Conservation (phyloP, 306 rosid species). For the Rosa lucieae region DNA sequence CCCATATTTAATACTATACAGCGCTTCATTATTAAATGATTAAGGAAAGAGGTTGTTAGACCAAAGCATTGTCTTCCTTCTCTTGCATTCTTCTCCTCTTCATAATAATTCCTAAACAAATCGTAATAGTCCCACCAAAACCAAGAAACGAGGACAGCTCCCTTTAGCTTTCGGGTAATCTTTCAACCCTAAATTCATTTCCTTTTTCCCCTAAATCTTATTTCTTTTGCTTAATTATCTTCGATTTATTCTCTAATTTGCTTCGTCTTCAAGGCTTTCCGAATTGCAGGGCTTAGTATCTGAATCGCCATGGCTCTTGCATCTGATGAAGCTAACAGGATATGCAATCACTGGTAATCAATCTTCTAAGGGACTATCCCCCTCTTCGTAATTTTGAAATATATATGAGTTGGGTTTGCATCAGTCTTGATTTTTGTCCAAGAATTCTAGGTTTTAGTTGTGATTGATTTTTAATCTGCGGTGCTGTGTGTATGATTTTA, state of each 20-base stretch:
- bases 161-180: conserved; percentile 12
- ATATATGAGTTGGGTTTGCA: too few species aligned
- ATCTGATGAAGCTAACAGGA: conserved; percentile 51
- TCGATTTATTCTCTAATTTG: conserved; percentile 17
- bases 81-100: neutral
- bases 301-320: conserved; percentile 56
- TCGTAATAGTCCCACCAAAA: neutral
- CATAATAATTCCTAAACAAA: neutral
- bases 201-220: neutral
- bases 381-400: too few species aligned
- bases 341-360: conserved; percentile 80
- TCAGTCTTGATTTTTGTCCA: neutral
- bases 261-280: conserved; percentile 12
- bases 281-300: neutral
- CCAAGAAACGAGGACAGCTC: neutral
- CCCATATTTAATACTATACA: too few species aligned
- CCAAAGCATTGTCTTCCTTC: neutral
- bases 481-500: neutral
- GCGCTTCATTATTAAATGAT: too few species aligned
- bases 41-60: too few species aligned
- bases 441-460: neutral
- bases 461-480: neutral
- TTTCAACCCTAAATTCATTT: neutral
- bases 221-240: neutral
- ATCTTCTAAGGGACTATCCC: neutral